These are phyloP conservation scores for Coemansia sp. DNA, from an alignment of 192 early-diverging fungal species.

Conservation along the genomic window DNA sequence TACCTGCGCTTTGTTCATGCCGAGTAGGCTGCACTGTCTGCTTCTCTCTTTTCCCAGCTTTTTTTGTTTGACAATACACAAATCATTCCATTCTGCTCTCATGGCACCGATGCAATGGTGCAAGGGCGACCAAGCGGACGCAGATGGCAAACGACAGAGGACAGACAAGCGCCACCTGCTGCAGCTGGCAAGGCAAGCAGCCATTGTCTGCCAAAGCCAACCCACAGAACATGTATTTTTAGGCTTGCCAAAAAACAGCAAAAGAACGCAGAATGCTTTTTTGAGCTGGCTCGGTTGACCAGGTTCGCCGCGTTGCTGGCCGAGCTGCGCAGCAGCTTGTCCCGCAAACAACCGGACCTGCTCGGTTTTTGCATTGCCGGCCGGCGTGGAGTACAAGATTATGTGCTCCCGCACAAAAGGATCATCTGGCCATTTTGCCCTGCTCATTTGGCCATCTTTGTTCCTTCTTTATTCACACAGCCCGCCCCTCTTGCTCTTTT, in stretches of 20 bases:
- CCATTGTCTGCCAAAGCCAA: no score
- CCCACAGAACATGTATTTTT: background rate
- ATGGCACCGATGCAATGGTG: background rate
- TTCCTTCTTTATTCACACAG: background rate
- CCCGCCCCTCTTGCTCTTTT: background rate
- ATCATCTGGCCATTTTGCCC: background rate
- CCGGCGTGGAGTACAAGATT: background rate
- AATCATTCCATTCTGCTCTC: background rate
- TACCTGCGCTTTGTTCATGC: slow-evolving; percentile 53
- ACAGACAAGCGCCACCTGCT: background rate
- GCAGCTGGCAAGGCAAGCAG: background rate
- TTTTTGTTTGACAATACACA: background rate
- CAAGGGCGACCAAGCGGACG: background rate
- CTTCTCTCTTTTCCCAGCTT: background rate
- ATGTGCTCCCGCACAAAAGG: background rate
- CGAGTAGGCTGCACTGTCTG: background rate
- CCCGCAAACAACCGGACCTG: background rate
- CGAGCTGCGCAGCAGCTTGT: background rate
- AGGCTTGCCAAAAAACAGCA: background rate
- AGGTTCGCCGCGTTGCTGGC: background rate
- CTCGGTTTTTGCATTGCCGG: background rate
- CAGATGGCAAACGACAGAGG: background rate
- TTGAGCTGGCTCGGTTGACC: background rate
- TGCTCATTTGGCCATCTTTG: slow-evolving; percentile 4
- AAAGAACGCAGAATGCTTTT: background rate